A percentile compares a stretch with the other conserved stretches of the same genome.
Evolutionary conservation across 2,329 filamentous ascomycete species (phyloP).

Genomic region (Colletotrichum paranaense): DNA sequence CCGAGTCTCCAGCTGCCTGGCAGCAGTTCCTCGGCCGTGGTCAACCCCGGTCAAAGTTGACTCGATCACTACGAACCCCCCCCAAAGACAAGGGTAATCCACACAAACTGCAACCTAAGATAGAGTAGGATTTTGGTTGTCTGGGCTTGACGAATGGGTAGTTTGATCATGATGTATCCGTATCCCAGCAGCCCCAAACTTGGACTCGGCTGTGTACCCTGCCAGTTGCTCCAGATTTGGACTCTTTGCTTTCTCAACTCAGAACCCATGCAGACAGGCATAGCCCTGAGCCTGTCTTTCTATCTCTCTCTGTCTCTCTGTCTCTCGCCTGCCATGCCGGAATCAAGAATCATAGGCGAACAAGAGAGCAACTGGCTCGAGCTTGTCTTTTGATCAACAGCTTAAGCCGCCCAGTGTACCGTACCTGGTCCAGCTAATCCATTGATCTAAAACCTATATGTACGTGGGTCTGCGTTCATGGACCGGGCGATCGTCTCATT

Average conservation of each 20-base stretch:
- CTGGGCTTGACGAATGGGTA: conserved; percentile 17
- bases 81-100: conserved; percentile 21
- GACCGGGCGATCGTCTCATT: conserved; percentile 35
- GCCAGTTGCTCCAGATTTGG: conserved; percentile 22
- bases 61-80: conserved; percentile 15
- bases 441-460: conserved; percentile 33
- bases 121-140: conserved; percentile 24
- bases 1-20: conserved; percentile 29
- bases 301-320: background rate
- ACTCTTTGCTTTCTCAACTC: conserved; percentile 3
- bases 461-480: conserved; percentile 32
- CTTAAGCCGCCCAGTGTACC: conserved; percentile 18
- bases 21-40: conserved; percentile 25
- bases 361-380: conserved; percentile 20
- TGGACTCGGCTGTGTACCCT: conserved; percentile 21
- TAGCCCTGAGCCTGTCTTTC: background rate
- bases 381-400: conserved; percentile 20
- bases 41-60: conserved; percentile 20
- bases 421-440: conserved; percentile 28
- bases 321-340: conserved; percentile 5
- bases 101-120: conserved; percentile 22
- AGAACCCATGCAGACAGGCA: background rate
- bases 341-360: background rate
- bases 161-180: conserved; percentile 1
- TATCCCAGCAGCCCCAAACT: conserved; percentile 10